Percentiles rank a stretch among this genome's conserved stretches.
Evolutionary conservation across 2,329 filamentous ascomycete genomes (phyloP).

Genomic region (Aspergillus glaucus): DNA sequence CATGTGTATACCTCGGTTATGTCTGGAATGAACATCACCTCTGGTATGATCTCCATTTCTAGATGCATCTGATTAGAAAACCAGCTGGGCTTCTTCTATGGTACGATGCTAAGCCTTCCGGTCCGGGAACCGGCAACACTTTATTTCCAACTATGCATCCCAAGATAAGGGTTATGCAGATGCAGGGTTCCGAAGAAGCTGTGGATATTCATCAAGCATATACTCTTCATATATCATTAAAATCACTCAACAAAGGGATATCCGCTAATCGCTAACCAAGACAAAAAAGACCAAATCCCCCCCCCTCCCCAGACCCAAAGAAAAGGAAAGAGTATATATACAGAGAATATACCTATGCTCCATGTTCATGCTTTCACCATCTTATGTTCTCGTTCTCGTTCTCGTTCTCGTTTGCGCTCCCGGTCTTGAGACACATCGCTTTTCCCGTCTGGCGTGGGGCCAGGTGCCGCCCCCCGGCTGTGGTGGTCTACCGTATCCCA

Average conservation of each 20-base stretch:
- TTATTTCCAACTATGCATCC: too few relatives aligned
- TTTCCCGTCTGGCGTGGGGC: slow-evolving; percentile 10
- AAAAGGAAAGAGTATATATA: slow-evolving; percentile 5
- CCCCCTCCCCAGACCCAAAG: slow-evolving; percentile 2
- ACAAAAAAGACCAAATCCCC: slow-evolving; percentile 1
- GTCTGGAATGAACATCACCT: too few relatives aligned
- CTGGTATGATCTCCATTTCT: too few relatives aligned
- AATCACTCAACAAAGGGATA: slow-evolving; percentile 9
- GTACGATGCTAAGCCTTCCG: too few relatives aligned
- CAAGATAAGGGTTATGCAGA: too few relatives aligned
- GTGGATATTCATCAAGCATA: too few relatives aligned
- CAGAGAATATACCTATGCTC: slow-evolving; percentile 2
- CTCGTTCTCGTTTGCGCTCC: slow-evolving; percentile 6
- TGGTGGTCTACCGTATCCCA: slow-evolving; percentile 38
- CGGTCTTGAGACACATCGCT: slow-evolving; percentile 3
- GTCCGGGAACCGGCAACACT: too few relatives aligned
- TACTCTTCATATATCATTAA: too few relatives aligned
- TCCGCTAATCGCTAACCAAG: slow-evolving; percentile 19
- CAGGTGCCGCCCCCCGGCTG: slow-evolving; percentile 26
- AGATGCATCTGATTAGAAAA: too few relatives aligned
- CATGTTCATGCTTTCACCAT: slow-evolving; percentile 14
- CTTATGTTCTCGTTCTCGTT: slow-evolving; percentile 22
- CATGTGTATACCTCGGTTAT: background rate
- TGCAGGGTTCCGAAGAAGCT: too few relatives aligned
- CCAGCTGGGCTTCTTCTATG: too few relatives aligned